These are phyloP conservation scores for Pythium dissotocum DNA, from an alignment of 352 stramenopile genomes.

Conservation along the genomic window DNA sequence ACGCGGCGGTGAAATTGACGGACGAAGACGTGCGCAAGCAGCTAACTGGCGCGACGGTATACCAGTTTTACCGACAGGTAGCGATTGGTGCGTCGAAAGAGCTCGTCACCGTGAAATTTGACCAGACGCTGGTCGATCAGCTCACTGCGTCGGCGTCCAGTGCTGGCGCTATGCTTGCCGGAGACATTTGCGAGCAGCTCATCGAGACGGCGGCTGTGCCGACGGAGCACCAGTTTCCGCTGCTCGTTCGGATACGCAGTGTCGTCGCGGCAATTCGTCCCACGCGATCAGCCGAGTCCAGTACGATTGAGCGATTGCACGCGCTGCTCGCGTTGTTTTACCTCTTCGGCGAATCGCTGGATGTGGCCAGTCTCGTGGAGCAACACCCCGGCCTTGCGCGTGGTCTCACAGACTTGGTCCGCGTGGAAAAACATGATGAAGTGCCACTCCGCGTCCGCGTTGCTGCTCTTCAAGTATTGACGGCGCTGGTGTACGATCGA, in stretches of 20 bases:
- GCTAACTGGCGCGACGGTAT: conserved; percentile 30
- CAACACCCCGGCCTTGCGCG: conserved; percentile 75
- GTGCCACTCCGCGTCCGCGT: conserved; percentile 64
- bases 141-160: not conserved
- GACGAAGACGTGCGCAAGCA: conserved; percentile 2
- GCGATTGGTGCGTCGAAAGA: conserved; percentile 11
- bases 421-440: conserved; percentile 63
- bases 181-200: conserved; percentile 49
- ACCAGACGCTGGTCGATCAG: not conserved
- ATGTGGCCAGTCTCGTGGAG: conserved; percentile 81
- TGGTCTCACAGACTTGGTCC: conserved; percentile 71
- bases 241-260: conserved; percentile 67
- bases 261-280: conserved; percentile 37
- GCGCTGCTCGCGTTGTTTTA: conserved; percentile 76
- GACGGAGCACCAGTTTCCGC: conserved; percentile 64
- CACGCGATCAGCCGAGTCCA: conserved; percentile 36
- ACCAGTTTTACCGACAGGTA: conserved; percentile 64
- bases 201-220: conserved; percentile 56
- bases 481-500: conserved; percentile 78
- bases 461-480: conserved; percentile 67
- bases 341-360: conserved; percentile 68
- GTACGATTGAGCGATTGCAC: conserved; percentile 68
- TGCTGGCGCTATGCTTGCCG: conserved; percentile 2
- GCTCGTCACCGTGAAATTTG: conserved; percentile 16
- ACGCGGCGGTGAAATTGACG: conserved; percentile 2